Evolutionary conservation across 305 asterid genomes (phyloP).

Genomic region (Galium porrigens): DNA sequence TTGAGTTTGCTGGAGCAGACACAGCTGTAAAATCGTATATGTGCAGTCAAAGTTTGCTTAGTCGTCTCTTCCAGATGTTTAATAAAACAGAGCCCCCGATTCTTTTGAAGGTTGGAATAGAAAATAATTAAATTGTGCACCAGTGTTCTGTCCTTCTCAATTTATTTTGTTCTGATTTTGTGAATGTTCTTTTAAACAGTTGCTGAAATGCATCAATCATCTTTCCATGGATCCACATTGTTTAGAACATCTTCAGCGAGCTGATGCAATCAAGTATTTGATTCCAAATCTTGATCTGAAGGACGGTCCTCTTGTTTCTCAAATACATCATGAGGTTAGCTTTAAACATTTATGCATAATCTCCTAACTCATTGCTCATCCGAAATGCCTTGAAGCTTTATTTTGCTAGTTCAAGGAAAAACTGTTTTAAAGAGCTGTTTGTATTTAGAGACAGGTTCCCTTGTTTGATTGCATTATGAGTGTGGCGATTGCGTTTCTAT

Average conservation of each 20-base stretch:
- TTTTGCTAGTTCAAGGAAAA: background rate
- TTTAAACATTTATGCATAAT: conserved; percentile 2
- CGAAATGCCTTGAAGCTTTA: background rate
- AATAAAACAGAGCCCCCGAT: conserved; percentile 92
- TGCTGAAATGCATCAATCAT: conserved; percentile 86
- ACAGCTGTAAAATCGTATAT: conserved; percentile 73
- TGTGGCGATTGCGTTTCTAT: background rate
- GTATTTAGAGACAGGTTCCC: background rate
- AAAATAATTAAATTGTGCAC: conserved; percentile 12
- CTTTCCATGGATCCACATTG: conserved; percentile 95
- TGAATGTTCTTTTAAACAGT: conserved; percentile 25
- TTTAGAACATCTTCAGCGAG: conserved; percentile 91
- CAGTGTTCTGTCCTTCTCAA: conserved; percentile 1
- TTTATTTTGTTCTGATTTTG: conserved; percentile 1
- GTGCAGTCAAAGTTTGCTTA: conserved; percentile 97
- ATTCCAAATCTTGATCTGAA: conserved; percentile 95
- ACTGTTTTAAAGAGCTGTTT: background rate
- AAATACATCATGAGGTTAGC: conserved; percentile 91
- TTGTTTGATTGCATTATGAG: background rate
- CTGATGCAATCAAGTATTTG: conserved; percentile 88
- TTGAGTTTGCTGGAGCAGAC: conserved; percentile 93
- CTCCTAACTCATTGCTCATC: background rate
- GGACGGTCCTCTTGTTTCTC: conserved; percentile 80
- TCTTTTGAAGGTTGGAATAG: conserved; percentile 61
- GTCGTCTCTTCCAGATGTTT: conserved; percentile 96